Conservation (phyloP, 2,329 filamentous ascomycete genomes). For the Teratosphaeria epicoccoides region DNA sequence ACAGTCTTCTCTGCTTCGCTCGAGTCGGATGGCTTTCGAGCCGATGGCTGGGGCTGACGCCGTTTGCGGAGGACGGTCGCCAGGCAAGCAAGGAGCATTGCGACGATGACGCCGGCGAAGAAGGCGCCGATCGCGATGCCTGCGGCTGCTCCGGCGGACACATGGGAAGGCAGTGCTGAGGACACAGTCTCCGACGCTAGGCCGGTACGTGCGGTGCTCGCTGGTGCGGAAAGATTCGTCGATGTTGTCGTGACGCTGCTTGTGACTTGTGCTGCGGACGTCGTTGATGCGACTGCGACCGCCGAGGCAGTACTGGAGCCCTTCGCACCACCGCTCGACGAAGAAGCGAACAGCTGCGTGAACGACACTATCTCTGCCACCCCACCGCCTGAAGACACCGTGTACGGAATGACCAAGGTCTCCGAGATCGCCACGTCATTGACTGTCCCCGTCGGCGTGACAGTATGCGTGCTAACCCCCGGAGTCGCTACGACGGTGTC, state of each 20-base stretch:
- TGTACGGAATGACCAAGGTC: neutral
- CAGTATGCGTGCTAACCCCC: neutral
- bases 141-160: neutral
- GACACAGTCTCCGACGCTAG: neutral
- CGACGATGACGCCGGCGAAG: neutral
- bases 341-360: neutral
- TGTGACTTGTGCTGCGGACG: constrained; percentile 23
- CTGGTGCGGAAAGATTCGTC: neutral
- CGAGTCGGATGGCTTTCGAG: neutral
- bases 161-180: neutral
- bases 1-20: neutral
- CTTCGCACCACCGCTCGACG: neutral
- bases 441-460: neutral
- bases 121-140: neutral
- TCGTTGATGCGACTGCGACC: constrained; percentile 29
- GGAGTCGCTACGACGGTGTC: neutral
- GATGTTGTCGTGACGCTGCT: neutral
- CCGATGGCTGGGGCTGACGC: neutral
- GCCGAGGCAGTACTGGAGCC: neutral
- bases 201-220: neutral
- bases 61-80: neutral
- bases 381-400: neutral
- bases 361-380: neutral
- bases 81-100: neutral
- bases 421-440: neutral